A percentile compares a stretch with the other conserved stretches of the same genome.
phyloP scores from a whole-genome alignment of 1,284 basidiomycete genomes.

The Leccinum angustisporum region DNA sequence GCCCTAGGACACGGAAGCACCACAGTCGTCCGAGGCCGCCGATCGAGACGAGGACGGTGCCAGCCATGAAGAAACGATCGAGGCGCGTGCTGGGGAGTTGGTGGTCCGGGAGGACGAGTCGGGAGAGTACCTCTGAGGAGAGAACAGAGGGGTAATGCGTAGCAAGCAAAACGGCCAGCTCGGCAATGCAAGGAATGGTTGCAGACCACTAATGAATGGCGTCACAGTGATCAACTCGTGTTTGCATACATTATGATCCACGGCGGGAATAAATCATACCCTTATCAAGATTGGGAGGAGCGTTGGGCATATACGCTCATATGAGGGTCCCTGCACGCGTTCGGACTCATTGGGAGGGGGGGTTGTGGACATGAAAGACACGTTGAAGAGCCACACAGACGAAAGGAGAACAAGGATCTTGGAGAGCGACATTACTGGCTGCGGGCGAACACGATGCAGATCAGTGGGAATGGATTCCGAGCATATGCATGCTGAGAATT shows the following conservation, averaged over 20 bases:
- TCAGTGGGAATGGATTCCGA: too few species aligned
- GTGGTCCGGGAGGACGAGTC: neutral
- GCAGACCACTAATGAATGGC: neutral
- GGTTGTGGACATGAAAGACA: neutral
- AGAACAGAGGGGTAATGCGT: neutral
- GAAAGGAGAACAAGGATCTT: neutral
- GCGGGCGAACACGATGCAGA: too few species aligned
- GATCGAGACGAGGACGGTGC: neutral
- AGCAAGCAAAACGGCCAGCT: neutral
- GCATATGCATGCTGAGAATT: too few species aligned
- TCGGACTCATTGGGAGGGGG: neutral
- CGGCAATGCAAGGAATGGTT: neutral
- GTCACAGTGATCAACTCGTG: neutral
- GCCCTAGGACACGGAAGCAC: neutral
- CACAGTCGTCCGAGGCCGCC: neutral
- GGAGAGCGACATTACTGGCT: neutral
- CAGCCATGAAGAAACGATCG: neutral
- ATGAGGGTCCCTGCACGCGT: neutral
- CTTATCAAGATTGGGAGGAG: neutral
- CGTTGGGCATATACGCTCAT: neutral
- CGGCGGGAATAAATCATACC: neutral
- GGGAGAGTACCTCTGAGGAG: neutral
- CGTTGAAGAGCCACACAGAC: neutral
- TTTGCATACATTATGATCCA: neutral
- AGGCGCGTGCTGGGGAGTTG: neutral